These are phyloP conservation scores for Rhodamnia argentea DNA, from an alignment of 345 rosid species.

Conservation along the genomic window DNA sequence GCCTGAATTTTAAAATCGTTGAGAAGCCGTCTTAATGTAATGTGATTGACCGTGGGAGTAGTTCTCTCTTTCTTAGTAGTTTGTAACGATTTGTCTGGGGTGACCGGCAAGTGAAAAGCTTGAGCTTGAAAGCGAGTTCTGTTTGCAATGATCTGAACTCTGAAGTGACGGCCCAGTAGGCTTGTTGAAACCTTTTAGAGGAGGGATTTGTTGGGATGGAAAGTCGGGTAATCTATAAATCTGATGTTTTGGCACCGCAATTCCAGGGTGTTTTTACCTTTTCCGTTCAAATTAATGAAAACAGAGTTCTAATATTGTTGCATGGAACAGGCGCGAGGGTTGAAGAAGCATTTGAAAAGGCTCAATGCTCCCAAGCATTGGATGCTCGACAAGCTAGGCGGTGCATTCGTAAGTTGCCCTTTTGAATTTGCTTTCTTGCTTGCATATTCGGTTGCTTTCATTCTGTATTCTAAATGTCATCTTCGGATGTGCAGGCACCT, in stretches of 20 bases:
- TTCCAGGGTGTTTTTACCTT: neutral
- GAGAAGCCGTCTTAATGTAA: too few relatives aligned
- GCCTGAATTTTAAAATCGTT: too few relatives aligned
- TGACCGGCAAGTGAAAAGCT: neutral
- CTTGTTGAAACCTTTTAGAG: neutral
- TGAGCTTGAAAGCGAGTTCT: neutral
- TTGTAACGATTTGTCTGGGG: neutral
- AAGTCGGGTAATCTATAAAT: neutral
- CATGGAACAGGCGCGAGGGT: constrained; percentile 54
- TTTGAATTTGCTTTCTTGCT: neutral
- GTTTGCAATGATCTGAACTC: neutral
- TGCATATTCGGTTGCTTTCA: neutral
- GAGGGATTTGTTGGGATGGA: neutral
- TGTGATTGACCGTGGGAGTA: neutral
- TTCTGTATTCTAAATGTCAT: neutral
- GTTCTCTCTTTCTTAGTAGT: neutral
- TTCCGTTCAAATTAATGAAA: neutral
- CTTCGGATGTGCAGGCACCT: constrained; percentile 45
- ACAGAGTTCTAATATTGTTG: neutral
- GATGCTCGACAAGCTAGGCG: constrained; percentile 90
- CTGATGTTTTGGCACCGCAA: neutral
- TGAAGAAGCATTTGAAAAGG: constrained; percentile 90
- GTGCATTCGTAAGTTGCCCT: constrained; percentile 51
- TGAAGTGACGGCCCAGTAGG: neutral
- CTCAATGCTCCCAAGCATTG: constrained; percentile 88